A percentile compares a stretch with the other conserved stretches of the same genome.
phyloP scores from a whole-genome alignment of 345 rosid genomes.

The Eucalyptus erythrocorys region DNA sequence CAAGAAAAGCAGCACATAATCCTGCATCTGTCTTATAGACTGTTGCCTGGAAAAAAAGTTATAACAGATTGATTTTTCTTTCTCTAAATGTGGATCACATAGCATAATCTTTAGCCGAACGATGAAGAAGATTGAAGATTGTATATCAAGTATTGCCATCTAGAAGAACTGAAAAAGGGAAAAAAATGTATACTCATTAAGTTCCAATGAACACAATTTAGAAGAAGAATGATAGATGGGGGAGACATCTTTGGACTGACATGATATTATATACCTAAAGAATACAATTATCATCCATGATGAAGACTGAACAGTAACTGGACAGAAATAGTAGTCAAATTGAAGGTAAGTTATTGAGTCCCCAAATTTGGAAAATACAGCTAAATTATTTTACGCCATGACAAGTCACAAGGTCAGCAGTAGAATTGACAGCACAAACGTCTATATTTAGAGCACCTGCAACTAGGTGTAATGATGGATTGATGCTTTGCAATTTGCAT shows the following conservation, averaged over 20 bases:
- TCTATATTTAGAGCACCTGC: neutral
- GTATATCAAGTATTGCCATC: neutral
- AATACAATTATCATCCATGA: neutral
- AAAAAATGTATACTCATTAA: neutral
- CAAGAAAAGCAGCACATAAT: conserved; percentile 81
- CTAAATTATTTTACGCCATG: neutral
- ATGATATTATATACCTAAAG: neutral
- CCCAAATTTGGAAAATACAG: neutral
- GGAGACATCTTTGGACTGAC: neutral
- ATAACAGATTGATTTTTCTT: neutral
- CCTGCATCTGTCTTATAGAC: conserved; percentile 60
- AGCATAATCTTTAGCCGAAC: neutral
- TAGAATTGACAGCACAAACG: neutral
- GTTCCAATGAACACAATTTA: neutral
- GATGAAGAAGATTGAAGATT: neutral
- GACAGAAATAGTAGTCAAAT: neutral
- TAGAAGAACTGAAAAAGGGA: neutral
- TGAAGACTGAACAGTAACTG: neutral
- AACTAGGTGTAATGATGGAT: neutral
- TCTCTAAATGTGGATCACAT: neutral
- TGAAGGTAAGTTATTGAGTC: neutral
- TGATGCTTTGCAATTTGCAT: neutral
- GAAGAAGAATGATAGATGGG: neutral
- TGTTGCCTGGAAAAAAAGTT: conserved; percentile 38
- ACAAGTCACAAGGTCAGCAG: neutral